Evolutionary conservation across 2,329 filamentous ascomycete species (phyloP), one percentile per base, ranked within the genome.

Genomic region (Teratosphaeria pseudoeucalypti): DNA sequence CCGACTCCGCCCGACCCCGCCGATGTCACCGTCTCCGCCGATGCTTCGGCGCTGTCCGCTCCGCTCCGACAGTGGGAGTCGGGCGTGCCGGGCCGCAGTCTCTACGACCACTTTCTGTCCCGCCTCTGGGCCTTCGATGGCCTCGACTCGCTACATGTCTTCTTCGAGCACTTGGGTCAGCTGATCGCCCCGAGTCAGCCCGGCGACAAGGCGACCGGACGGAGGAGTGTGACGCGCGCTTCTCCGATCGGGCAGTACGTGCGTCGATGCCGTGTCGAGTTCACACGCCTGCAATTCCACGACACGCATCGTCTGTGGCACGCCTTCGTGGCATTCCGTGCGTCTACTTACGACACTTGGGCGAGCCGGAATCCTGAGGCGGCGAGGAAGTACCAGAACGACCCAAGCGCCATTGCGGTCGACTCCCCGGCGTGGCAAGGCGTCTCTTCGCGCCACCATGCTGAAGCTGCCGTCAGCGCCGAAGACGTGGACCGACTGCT

Each of bases 91-190:
- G 90, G 90, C 2, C 82, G 88, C 55, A 87, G 83, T n/a, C 76
- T 96, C n/a, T 94, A 92, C 85, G 91, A 97, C 70, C 77, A 88
- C 2, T 89, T 96, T 59, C 80, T 97, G 12, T 82, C 84, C 58
- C 87, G 85, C 63, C 77, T 97, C 27, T 97, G 94, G 92, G 80
- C 81, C 16, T 84, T 97, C 64, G 85, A 92, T 69, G 92, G 88
- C 23, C 81, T 95, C 11, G 84, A 97, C 74, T 83, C 85, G 0
- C 76, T 97, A n/a, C 85, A 92, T 4, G 73, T 74, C 27, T 74
- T 89, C 34, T 73, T 94, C 55, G 79, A 78, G 58, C 88, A 63
- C 75, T 81, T 58, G 79, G 82, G 47, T 76, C 76, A 55, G 78
- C 54, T 49, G 2, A 49, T 65, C 16, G 56, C 55, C 27, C 53